Base-by-base conservation (phyloP, 331 rosid species). In the Acacia concinna region DNA sequence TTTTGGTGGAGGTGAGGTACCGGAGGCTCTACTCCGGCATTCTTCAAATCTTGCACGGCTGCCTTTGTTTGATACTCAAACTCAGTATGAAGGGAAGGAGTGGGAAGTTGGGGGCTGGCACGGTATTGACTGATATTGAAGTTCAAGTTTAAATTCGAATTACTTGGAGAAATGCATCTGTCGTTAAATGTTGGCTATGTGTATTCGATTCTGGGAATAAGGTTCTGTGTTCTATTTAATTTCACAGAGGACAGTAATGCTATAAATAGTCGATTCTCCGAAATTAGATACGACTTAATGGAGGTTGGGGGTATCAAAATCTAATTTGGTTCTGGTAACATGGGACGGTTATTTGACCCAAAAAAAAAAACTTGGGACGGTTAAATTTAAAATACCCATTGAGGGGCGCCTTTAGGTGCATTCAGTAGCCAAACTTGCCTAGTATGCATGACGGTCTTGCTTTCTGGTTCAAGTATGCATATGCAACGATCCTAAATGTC, bases 201-300 rank as follows among this genome's bases (percentile, higher is more conserved):
- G 40, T 66, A 18, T 75, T 52, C 41, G 70, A 49, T 51, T 47
- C 34, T 49, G 77, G 51, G 62, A 37, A 31, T 69, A 47, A 52
- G 21, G 44, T 43, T 65, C 28, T 76, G 31, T 1, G 66, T 49
- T 68, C 44, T 57, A 6, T 37, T 72, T 35, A 76, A 67, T 73
- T 60, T 35, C n/a, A 37, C 0, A 17, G 54, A 66, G 47, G 68
- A 56, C 41, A 56, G 35, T 65, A 54, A 41, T 35, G 8, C 35
- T 38, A 77, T 44, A 77, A 81, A 31, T 57, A 41, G 37, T 21
- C 41, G 25, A 5, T 81, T 74, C 64, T 68, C 41, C 31, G 28
- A 78, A 68, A 43, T 69, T 70, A 17, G 79, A 37, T 74, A 8
- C 23, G 17, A 68, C 32, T 35, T 32, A 14, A 5, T 8, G 41